phyloP scores from a whole-genome alignment of 805 yeast genomes.

The Priceomyces carsonii region DNA sequence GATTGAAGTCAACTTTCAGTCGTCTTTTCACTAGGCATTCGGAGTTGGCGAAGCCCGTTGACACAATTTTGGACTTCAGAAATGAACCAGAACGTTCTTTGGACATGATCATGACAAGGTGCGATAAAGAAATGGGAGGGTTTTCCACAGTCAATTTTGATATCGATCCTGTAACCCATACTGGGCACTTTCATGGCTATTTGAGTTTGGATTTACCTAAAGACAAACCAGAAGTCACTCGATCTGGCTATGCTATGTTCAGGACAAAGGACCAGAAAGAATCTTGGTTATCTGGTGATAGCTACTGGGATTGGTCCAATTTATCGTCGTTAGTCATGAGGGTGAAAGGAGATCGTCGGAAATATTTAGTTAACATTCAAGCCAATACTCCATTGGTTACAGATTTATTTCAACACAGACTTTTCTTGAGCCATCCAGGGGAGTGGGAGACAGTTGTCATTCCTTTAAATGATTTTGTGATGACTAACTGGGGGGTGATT shows the following conservation, averaged over 20 bases:
- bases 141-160: conserved; percentile 63
- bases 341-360: conserved; percentile 72
- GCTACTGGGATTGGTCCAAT: conserved; percentile 69
- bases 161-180: conserved; percentile 30
- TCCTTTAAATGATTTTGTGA: conserved; percentile 74
- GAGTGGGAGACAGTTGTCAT: conserved; percentile 83
- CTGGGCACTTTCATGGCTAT: conserved; percentile 51
- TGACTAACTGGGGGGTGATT: conserved; percentile 77
- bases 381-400: conserved; percentile 76
- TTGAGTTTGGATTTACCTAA: conserved; percentile 69
- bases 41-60: conserved; percentile 27
- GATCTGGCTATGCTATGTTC: conserved; percentile 83
- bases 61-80: conserved; percentile 59
- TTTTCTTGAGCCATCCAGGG: conserved; percentile 69
- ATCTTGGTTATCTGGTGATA: conserved; percentile 49
- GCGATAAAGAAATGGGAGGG: conserved; percentile 80
- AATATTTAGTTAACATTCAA: conserved; percentile 78
- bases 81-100: conserved; percentile 46
- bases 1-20: conserved; percentile 36
- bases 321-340: conserved; percentile 63
- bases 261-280: conserved; percentile 67
- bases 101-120: conserved; percentile 54
- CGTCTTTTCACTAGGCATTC: conserved; percentile 35
- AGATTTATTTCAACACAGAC: conserved; percentile 79
- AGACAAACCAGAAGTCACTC: conserved; percentile 60